Evolutionary conservation across 257 asterid genomes (phyloP).

Genomic region (Solanum clarkiae): DNA sequence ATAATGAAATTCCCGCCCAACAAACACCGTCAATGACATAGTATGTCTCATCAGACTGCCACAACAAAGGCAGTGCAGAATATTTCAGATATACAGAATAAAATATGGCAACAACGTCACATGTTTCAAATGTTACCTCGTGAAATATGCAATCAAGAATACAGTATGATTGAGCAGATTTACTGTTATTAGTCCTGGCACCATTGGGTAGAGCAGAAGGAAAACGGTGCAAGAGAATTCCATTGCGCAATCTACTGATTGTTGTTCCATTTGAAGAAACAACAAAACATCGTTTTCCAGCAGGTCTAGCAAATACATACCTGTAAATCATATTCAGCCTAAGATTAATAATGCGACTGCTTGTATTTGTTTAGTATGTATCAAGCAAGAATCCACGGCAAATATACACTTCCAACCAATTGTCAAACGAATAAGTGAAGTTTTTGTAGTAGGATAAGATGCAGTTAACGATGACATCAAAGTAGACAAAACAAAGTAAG

Average conservation of each 20-base stretch:
- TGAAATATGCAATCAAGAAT: conserved; percentile 93
- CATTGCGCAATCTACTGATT: conserved; percentile 72
- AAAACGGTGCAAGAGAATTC: conserved; percentile 71
- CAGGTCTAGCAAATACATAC: conserved; percentile 86
- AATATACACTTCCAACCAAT: background rate
- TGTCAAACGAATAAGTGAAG: background rate
- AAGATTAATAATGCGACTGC: background rate
- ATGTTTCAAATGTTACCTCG: conserved; percentile 39
- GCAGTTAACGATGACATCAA: background rate
- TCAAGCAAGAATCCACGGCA: background rate
- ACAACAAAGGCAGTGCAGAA: conserved; percentile 1
- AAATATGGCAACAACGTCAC: background rate
- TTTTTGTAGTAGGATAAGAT: background rate
- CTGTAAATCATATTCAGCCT: conserved; percentile 16
- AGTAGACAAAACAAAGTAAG: background rate
- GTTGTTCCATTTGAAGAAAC: conserved; percentile 84
- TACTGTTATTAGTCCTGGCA: conserved; percentile 38
- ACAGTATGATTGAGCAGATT: conserved; percentile 72
- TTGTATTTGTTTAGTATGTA: background rate
- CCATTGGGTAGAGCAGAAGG: conserved; percentile 92
- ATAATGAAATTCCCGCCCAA: conserved; percentile 82
- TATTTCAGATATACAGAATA: background rate
- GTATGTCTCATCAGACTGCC: conserved; percentile 77
- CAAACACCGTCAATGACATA: conserved; percentile 85
- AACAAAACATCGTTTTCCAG: conserved; percentile 88